A percentile compares a stretch with the other conserved stretches of the same genome.
Conservation (phyloP, 352 stramenopile genomes). For the Phytophthora chlamydospora region DNA sequence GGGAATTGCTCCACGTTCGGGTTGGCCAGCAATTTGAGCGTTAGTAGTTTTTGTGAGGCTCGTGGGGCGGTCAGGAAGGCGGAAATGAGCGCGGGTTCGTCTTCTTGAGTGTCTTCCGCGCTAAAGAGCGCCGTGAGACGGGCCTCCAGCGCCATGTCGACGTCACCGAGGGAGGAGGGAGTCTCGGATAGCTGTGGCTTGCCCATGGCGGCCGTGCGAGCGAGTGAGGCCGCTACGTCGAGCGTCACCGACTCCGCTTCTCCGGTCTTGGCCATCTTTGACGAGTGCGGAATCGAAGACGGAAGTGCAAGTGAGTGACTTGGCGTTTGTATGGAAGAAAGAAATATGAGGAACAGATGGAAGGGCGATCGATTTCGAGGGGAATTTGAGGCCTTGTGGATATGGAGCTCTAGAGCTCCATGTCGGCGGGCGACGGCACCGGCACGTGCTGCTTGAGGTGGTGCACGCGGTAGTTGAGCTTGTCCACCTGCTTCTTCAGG, state of each 20-base stretch:
- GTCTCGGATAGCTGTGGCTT: not conserved
- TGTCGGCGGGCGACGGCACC: conserved; percentile 39
- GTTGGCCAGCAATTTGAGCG: conserved; percentile 34
- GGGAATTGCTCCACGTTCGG: conserved; percentile 40
- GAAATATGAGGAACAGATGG: conserved; percentile 5
- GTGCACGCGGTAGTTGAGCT: conserved; percentile 81
- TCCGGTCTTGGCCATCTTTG: conserved; percentile 38
- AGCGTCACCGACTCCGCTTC: conserved; percentile 28
- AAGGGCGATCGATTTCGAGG: conserved; percentile 14
- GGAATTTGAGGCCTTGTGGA: not conserved
- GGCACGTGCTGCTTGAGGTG: conserved; percentile 79
- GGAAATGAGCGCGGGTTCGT: conserved; percentile 39
- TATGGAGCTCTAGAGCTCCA: conserved; percentile 15
- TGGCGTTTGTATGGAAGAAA: not conserved
- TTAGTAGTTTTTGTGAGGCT: conserved; percentile 50
- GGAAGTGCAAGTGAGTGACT: conserved; percentile 15
- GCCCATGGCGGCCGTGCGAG: not conserved
- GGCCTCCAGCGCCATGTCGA: conserved; percentile 45
- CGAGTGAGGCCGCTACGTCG: conserved; percentile 23
- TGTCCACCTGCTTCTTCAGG: conserved; percentile 75
- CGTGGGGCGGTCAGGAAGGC: conserved; percentile 45
- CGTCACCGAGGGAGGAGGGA: not conserved
- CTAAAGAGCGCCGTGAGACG: conserved; percentile 56
- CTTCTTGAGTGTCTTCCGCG: conserved; percentile 5
- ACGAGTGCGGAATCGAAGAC: not conserved